Evolutionary conservation across 371 early-diverging fungal genomes (phyloP), one percentile per base, ranked within the genome.

Genomic region (Coemansia sp.): DNA sequence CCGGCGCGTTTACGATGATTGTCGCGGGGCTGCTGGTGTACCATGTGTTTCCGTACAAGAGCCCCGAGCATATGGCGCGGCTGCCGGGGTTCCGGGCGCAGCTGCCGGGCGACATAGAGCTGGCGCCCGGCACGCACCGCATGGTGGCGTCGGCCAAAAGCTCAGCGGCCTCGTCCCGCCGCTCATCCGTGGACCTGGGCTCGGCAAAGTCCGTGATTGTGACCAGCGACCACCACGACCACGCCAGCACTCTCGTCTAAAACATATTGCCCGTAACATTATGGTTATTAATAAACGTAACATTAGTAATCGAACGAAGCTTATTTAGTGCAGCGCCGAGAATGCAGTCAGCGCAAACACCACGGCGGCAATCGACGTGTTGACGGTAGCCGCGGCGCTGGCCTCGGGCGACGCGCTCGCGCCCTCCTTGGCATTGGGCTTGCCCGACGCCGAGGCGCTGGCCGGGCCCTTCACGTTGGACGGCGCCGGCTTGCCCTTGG

Each of bases 11-110:
- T 64, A 79, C 82, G 6, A 62, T 86, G 44, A 82, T 86, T 55
- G 82, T 88, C 36, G 34, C 75, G 4, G 89, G 89, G 43, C 82
- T 90, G 49, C 55, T 84, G 37, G 69, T 87, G 44, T 90, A 88
- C 65, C 82, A 88, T 57, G 54, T 88, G 36, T 75, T 79, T 55
- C 86, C 87, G 12, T 75, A 81, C 16, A 75, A 76, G 0, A 60
- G 66, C 5, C 81, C 86, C 1, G 55, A 65, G 14, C 71, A 60
- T n/a, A 57, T 75, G 76, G 64, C 75, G 24, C 42, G 43, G 14
- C 39, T 67, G 14, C 55, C 56, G 10, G 76, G 76, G 9, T 74
- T 74, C 66, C 66, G 75, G 55, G 44, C 62, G 10, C 55, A 16
- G 9, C 29, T 74, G 11, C 62, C 66, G 0, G 75, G 75, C 52